These are phyloP conservation scores for Euphorbia lathyris DNA, from an alignment of 345 rosid species.

Conservation along the genomic window DNA sequence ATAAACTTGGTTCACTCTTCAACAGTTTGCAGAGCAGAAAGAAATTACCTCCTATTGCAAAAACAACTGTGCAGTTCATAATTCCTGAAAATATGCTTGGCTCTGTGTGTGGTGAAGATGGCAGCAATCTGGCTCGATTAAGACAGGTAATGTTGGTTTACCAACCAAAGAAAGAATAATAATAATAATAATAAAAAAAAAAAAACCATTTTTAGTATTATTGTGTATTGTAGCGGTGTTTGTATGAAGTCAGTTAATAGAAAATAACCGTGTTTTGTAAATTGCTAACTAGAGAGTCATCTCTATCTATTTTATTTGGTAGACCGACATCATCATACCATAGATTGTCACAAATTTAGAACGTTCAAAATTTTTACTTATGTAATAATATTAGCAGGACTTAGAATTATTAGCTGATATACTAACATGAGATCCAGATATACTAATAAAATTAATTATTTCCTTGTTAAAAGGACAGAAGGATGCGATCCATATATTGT, in stretches of 20 bases:
- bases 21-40: slow-evolving; percentile 3
- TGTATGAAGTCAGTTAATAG: not conserved
- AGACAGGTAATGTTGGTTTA: slow-evolving; percentile 16
- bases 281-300: not conserved
- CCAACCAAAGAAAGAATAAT: not conserved
- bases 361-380: not conserved
- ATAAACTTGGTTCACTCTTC: not conserved
- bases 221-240: not conserved
- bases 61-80: slow-evolving; percentile 10
- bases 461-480: not conserved
- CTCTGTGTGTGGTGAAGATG: slow-evolving; percentile 20
- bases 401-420: not conserved
- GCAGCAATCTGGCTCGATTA: slow-evolving; percentile 16
- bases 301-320: not conserved
- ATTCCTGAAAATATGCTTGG: slow-evolving; percentile 15
- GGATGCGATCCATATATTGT: not conserved
- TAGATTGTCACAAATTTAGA: not conserved
- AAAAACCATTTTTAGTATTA: too few relatives aligned
- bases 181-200: not conserved
- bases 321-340: not conserved
- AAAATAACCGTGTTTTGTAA: not conserved
- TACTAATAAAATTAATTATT: not conserved
- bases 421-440: not conserved
- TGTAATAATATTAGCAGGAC: not conserved
- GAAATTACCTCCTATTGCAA: slow-evolving; percentile 10